Percentiles rank a stretch among this genome's conserved stretches.
phyloP scores from a whole-genome alignment of 2,329 filamentous ascomycete species.

The Pseudocercospora crystallina region DNA sequence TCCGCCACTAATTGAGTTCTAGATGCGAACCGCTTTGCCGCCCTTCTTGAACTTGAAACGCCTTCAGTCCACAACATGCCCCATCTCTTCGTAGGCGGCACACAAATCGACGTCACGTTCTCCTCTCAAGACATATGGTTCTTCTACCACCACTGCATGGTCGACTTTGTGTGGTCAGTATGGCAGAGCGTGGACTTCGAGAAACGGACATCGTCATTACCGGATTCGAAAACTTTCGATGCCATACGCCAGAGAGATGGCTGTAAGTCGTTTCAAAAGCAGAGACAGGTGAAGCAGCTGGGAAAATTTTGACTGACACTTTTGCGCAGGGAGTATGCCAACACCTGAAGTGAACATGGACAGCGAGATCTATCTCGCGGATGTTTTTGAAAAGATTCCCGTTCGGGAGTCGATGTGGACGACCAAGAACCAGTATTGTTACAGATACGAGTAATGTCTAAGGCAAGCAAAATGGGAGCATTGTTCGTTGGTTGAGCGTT shows the following conservation, averaged over 20 bases:
- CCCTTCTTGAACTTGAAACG: constrained; percentile 11
- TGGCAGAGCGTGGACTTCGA: constrained; percentile 47
- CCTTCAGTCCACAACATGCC: constrained; percentile 10
- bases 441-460: constrained; percentile 15
- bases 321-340: constrained; percentile 1
- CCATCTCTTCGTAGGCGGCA: constrained; percentile 17
- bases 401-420: constrained; percentile 17
- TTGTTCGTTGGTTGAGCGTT: too few species aligned
- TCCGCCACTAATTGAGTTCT: constrained; percentile 19
- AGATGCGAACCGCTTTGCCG: constrained; percentile 25
- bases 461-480: too few species aligned
- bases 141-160: constrained; percentile 48
- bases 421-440: constrained; percentile 14
- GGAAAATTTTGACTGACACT: too few species aligned
- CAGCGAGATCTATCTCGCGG: constrained; percentile 10
- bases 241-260: neutral
- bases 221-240: constrained; percentile 10
- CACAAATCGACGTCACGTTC: constrained; percentile 23
- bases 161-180: constrained; percentile 48
- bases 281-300: too few species aligned
- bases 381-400: constrained; percentile 13
- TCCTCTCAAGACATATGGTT: constrained; percentile 48
- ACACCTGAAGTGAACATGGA: constrained; percentile 6
- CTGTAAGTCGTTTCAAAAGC: constrained; percentile 11
- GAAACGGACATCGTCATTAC: constrained; percentile 8